A percentile compares a stretch with the other conserved stretches of the same genome.
phyloP scores from a whole-genome alignment of 1,139 yeast species.

The Hanseniaspora sp. region DNA sequence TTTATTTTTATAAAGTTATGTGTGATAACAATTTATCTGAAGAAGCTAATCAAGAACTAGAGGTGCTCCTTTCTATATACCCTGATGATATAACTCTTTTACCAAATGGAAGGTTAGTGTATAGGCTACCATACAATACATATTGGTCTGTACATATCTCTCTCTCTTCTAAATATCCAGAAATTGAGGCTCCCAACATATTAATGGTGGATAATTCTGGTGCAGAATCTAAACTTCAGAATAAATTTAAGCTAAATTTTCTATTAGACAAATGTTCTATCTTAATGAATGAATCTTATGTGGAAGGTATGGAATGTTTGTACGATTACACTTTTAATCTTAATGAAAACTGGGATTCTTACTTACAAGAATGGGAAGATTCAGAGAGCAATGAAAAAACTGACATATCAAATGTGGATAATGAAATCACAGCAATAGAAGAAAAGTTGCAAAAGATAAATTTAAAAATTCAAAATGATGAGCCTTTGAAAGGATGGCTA shows the following conservation, averaged over 20 bases:
- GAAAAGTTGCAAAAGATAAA: constrained; percentile 6
- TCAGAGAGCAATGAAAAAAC: constrained; percentile 21
- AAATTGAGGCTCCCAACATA: constrained; percentile 41
- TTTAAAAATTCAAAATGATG: not conserved
- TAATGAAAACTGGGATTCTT: constrained; percentile 1
- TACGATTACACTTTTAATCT: constrained; percentile 62
- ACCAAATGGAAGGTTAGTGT: constrained; percentile 37
- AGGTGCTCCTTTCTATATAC: constrained; percentile 80
- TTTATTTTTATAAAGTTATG: not conserved
- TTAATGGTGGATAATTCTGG: constrained; percentile 35
- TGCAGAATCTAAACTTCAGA: constrained; percentile 31
- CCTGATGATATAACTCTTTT: constrained; percentile 45
- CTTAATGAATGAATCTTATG: constrained; percentile 41
- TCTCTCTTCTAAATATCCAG: constrained; percentile 64
- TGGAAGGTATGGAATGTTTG: constrained; percentile 57
- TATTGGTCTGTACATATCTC: constrained; percentile 49
- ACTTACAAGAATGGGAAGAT: constrained; percentile 1
- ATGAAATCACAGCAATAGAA: constrained; percentile 21
- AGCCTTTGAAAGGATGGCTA: constrained; percentile 56
- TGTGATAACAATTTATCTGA: constrained; percentile 26
- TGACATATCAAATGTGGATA: constrained; percentile 37
- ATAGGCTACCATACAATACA: constrained; percentile 56
- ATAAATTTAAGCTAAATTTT: constrained; percentile 35
- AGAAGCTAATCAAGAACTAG: constrained; percentile 64
- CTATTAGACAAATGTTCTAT: constrained; percentile 38